These are phyloP conservation scores for Penicillium pulvis DNA, from an alignment of 495 filamentous ascomycete species.

Conservation along the genomic window DNA sequence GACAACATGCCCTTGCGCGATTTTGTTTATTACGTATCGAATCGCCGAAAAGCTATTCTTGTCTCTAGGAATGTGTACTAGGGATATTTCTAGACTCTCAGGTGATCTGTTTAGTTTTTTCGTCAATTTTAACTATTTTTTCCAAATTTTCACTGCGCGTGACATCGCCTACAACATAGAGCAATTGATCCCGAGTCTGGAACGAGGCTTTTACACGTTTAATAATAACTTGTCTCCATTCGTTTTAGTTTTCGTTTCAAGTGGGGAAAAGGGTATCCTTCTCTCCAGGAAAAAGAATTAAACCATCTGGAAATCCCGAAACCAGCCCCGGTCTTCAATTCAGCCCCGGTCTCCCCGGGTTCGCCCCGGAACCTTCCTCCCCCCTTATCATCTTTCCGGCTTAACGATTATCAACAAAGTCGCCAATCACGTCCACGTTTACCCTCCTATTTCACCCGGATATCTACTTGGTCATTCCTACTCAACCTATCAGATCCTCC, in stretches of 20 bases:
- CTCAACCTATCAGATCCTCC: slow-evolving; percentile 20
- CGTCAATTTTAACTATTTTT: slow-evolving; percentile 7
- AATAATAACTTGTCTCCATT: neutral
- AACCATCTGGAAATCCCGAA: neutral
- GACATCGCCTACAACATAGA: slow-evolving; percentile 16
- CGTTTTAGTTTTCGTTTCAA: neutral
- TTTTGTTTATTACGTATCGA: slow-evolving; percentile 30
- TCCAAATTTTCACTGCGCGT: slow-evolving; percentile 18
- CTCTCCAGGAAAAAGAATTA: neutral
- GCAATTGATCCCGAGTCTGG: slow-evolving; percentile 10
- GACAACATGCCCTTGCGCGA: slow-evolving; percentile 19
- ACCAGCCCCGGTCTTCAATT: slow-evolving; percentile 9
- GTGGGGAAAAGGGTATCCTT: neutral
- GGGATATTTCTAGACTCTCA: slow-evolving; percentile 13
- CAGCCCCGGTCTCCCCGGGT: slow-evolving; percentile 12
- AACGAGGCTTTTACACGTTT: slow-evolving; percentile 12
- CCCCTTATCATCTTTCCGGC: slow-evolving; percentile 19
- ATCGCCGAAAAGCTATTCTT: neutral
- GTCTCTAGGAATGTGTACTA: neutral
- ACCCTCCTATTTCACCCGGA: slow-evolving; percentile 31
- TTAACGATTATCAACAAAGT: slow-evolving; percentile 24
- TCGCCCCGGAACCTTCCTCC: slow-evolving; percentile 8
- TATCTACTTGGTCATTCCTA: slow-evolving; percentile 15
- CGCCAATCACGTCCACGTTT: slow-evolving; percentile 14
- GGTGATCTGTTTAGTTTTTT: slow-evolving; percentile 22